A percentile compares a stretch with the other conserved stretches of the same genome.
These are phyloP conservation scores for Fusarium nygamai DNA, from an alignment of 2,329 filamentous ascomycete genomes.

Conservation along the genomic window DNA sequence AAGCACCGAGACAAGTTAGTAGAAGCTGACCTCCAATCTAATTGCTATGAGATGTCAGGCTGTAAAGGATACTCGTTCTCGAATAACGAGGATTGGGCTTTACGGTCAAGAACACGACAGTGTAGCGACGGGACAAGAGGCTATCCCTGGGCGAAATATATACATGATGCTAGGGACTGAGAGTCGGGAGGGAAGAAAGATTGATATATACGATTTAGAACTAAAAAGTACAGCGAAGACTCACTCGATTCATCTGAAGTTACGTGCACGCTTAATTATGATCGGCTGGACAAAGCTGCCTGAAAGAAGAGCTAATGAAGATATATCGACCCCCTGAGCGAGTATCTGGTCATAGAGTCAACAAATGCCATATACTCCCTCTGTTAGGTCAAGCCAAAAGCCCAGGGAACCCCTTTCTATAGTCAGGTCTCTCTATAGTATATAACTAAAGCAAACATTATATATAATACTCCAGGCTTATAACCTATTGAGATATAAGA, in stretches of 20 bases:
- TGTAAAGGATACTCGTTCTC: rapidly evolving
- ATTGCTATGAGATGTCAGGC: rapidly evolving
- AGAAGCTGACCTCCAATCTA: neutral
- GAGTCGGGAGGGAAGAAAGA: neutral
- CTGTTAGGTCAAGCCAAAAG: too few species aligned
- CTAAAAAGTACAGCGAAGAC: neutral
- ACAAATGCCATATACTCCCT: too few species aligned
- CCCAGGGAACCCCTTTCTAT: too few species aligned
- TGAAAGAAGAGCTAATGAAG: neutral
- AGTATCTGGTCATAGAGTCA: too few species aligned
- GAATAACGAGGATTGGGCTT: rapidly evolving
- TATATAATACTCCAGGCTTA: too few species aligned
- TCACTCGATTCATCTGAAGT: neutral
- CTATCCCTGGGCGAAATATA: rapidly evolving
- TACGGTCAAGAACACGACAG: rapidly evolving
- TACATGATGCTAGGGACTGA: rapidly evolving
- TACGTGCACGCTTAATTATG: neutral
- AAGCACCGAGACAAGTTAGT: neutral
- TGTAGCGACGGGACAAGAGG: neutral
- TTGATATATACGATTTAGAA: neutral
- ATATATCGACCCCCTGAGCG: too few species aligned
- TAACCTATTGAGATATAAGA: neutral
- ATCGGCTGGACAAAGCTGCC: neutral
- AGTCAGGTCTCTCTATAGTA: too few species aligned
- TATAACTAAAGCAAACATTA: too few species aligned